Base-by-base conservation (phyloP, 495 filamentous ascomycete species). In the Astrocystis sublimbata region DNA sequence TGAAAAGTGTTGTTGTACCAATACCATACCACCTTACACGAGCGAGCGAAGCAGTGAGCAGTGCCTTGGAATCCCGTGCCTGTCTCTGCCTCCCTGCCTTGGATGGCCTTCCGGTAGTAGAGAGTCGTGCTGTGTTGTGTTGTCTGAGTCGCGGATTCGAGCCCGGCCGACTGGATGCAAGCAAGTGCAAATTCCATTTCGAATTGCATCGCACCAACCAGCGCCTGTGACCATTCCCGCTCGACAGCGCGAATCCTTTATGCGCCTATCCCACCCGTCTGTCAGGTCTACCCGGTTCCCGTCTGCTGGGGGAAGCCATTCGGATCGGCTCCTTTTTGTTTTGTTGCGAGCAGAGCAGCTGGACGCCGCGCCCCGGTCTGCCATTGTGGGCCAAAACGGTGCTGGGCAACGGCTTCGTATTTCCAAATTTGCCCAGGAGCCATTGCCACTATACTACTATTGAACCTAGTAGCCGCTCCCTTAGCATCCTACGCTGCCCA, bases 401-500 rank as follows among this genome's bases (percentile, higher is more conserved):
- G 47, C 58, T 45, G 54, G 54, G 54, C 54, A 57, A 57, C 54
- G 23, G 28, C 54, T 40, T 57, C 52, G 28, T 42, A 57, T 57
- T 57, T 41, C 38, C 52, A 41, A 56, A 57, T 57, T 57, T 41
- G 54, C 54, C 54, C 54, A 33, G 28, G 35, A 45, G 6, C 38
- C 58, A 30, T 61, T 53, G 36, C 42, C 13, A 35, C 38, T n/a
- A n/a, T n/a, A n/a, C n/a, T n/a, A n/a, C n/a, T n/a, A n/a, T n/a
- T n/a, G n/a, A n/a, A n/a, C n/a, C n/a, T 45, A 45, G 55, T 19
- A 41, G 28, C 21, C 54, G 15, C 21, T 26, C 58, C 30, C 31
- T 7, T 28, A 26, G 30, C n/a, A 45, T 45, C 28, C n/a, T n/a
- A n/a, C n/a, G n/a, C n/a, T n/a, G n/a, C n/a, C n/a, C n/a, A n/a